Evolutionary conservation across 2,329 filamentous ascomycete species (phyloP).

Genomic region (Ilyonectria destructans): DNA sequence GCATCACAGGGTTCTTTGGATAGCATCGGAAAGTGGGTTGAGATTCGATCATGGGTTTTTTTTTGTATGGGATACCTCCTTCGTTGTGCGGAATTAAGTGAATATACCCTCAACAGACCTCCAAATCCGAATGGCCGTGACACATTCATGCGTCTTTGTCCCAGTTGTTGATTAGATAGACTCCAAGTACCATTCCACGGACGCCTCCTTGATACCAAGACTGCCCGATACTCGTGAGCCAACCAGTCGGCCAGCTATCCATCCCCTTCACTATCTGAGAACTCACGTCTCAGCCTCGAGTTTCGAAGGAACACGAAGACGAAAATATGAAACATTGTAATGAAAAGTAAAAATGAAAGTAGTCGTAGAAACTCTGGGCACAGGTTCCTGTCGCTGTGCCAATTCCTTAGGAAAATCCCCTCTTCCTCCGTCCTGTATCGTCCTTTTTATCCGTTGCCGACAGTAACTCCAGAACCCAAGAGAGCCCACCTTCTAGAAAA

Average conservation of each 20-base stretch:
- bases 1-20: slow-evolving; percentile 4
- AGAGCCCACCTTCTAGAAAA: slow-evolving; percentile 45
- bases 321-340: slow-evolving; percentile 31
- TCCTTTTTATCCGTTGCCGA: slow-evolving; percentile 46
- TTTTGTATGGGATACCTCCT: slow-evolving; percentile 29
- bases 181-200: slow-evolving; percentile 13
- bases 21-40: slow-evolving; percentile 13
- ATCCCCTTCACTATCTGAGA: neutral
- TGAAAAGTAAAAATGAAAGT: slow-evolving; percentile 34
- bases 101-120: slow-evolving; percentile 31
- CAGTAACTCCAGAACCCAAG: slow-evolving; percentile 44
- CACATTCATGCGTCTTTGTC: slow-evolving; percentile 15
- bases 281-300: slow-evolving; percentile 1
- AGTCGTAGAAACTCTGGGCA: slow-evolving; percentile 41
- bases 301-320: slow-evolving; percentile 6
- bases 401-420: slow-evolving; percentile 25
- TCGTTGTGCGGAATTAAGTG: slow-evolving; percentile 36
- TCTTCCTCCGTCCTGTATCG: slow-evolving; percentile 44
- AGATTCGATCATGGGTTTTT: slow-evolving; percentile 34
- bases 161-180: slow-evolving; percentile 25
- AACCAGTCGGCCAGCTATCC: slow-evolving; percentile 15
- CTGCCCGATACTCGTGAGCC: slow-evolving; percentile 4
- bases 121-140: slow-evolving; percentile 26
- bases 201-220: neutral
- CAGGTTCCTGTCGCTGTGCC: slow-evolving; percentile 34